Evolutionary conservation across 495 filamentous ascomycete species (phyloP).

Genomic region (Aspergillus cristatus): DNA sequence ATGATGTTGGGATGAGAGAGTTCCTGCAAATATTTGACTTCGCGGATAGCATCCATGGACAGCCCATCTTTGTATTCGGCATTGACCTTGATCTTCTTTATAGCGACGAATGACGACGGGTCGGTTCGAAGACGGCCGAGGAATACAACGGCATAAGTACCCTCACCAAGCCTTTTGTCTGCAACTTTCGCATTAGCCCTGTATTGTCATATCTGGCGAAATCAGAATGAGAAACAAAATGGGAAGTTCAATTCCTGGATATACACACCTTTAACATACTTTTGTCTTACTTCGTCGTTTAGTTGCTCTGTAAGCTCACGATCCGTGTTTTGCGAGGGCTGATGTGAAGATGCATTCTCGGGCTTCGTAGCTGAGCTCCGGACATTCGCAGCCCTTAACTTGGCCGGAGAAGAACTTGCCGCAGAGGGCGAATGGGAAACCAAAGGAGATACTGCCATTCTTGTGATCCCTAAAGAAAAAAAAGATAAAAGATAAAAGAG

Average conservation of each 20-base stretch:
- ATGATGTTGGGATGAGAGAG: constrained; percentile 96
- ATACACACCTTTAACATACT: constrained; percentile 73
- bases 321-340: constrained; percentile 12
- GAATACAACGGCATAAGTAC: constrained; percentile 95
- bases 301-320: constrained; percentile 73
- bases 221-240: no score
- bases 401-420: constrained; percentile 23
- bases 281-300: constrained; percentile 75
- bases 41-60: constrained; percentile 86
- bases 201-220: neutral
- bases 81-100: constrained; percentile 97
- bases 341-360: constrained; percentile 6
- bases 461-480: neutral
- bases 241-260: no score
- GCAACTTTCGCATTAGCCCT: constrained; percentile 3
- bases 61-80: constrained; percentile 78
- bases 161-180: constrained; percentile 89
- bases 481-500: neutral
- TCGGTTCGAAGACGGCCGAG: constrained; percentile 66
- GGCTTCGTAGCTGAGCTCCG: constrained; percentile 17
- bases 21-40: constrained; percentile 90
- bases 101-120: constrained; percentile 66
- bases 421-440: constrained; percentile 24
- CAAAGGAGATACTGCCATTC: constrained; percentile 40
- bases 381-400: constrained; percentile 28